Conservation (phyloP, 139 green algal genomes). For the Parachlorella kessleri region DNA sequence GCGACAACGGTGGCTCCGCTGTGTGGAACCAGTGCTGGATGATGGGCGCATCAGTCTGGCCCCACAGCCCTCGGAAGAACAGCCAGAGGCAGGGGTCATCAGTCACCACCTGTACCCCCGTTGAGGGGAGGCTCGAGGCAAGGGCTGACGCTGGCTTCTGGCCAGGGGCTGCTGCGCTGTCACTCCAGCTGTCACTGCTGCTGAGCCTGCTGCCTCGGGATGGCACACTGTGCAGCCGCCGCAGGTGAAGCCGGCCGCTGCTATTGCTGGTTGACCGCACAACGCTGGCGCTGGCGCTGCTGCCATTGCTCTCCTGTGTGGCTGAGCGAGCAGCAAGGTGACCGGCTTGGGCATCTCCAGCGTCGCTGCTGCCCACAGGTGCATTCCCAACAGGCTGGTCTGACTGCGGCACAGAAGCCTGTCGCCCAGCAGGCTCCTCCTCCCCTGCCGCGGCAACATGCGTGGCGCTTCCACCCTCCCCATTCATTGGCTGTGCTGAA, state of each 20-base stretch:
- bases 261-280: background rate
- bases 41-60: slow-evolving; percentile 7
- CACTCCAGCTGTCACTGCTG: background rate
- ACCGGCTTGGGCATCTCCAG: too few species aligned
- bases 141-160: too few species aligned
- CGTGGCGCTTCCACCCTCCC: too few species aligned
- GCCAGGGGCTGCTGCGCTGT: too few species aligned
- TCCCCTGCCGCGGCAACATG: background rate
- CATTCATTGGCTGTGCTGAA: too few species aligned
- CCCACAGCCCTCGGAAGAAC: slow-evolving; percentile 27
- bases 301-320: background rate
- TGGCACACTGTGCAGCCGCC: background rate
- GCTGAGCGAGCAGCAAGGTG: too few species aligned
- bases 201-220: background rate
- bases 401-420: background rate
- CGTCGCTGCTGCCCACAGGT: background rate
- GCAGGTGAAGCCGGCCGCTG: background rate
- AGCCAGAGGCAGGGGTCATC: slow-evolving; percentile 21
- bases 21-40: slow-evolving; percentile 17
- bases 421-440: too few species aligned
- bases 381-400: background rate
- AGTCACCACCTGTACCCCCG: background rate
- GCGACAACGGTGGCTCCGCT: slow-evolving; percentile 23
- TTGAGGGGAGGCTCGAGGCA: too few species aligned
- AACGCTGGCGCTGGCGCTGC: background rate